These are phyloP conservation scores for Microbotryum saponariae DNA, from an alignment of 1,284 basidiomycete genomes.

Conservation along the genomic window DNA sequence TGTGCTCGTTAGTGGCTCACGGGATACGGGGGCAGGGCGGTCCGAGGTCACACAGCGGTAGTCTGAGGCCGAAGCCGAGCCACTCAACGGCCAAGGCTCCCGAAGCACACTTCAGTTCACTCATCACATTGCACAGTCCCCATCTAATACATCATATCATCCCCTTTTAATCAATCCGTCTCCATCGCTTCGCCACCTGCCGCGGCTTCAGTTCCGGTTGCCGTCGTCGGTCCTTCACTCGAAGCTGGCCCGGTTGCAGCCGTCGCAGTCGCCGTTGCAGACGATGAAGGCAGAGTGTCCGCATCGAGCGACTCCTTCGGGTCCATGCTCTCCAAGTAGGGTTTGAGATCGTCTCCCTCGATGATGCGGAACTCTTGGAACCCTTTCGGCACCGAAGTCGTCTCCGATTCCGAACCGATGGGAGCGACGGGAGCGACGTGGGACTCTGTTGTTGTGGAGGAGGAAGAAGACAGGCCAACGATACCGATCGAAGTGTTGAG, in stretches of 20 bases:
- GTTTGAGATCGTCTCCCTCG: conserved; percentile 50
- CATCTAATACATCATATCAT: too few relatives aligned
- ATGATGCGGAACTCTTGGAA: conserved; percentile 58
- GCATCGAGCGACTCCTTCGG: conserved; percentile 14
- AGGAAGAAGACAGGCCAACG: conserved; percentile 42
- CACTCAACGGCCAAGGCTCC: too few relatives aligned
- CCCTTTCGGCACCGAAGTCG: conserved; percentile 43
- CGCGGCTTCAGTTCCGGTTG: background rate
- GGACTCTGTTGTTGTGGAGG: background rate
- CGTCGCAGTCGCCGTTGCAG: background rate
- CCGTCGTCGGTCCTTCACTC: background rate
- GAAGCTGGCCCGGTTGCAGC: conserved; percentile 1
- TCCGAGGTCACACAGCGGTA: too few relatives aligned
- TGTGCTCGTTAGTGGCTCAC: too few relatives aligned
- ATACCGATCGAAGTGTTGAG: conserved; percentile 91
- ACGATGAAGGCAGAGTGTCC: background rate
- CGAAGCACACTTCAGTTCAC: too few relatives aligned
- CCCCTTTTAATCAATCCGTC: conserved; percentile 4
- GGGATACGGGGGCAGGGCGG: too few relatives aligned
- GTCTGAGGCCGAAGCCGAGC: too few relatives aligned
- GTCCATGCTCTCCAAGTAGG: conserved; percentile 33
- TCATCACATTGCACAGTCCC: too few relatives aligned
- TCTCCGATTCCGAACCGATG: conserved; percentile 47
- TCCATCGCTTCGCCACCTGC: conserved; percentile 9
- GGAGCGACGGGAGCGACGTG: conserved; percentile 48